Evolutionary conservation across 768 basidiomycete species (phyloP).

Genomic region (Calocybe cyanea): DNA sequence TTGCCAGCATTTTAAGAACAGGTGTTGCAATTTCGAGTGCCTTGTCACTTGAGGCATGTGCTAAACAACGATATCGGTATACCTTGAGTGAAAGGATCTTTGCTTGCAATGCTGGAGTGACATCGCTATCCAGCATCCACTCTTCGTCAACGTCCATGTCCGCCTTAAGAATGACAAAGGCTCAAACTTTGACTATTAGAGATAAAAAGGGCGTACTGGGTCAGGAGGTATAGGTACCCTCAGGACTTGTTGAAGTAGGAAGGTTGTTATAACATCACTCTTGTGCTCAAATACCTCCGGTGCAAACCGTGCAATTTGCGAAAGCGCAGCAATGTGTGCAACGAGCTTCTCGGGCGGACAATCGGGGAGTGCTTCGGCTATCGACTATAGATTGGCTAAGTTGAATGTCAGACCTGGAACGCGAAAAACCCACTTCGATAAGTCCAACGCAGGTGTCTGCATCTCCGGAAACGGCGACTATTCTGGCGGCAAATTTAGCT

Average conservation of each 20-base stretch:
- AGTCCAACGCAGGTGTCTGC: constrained; percentile 48
- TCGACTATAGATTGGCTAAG: constrained; percentile 37
- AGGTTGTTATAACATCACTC: constrained; percentile 70
- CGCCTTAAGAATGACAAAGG: too few relatives aligned
- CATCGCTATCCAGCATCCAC: constrained; percentile 70
- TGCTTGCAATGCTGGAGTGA: constrained; percentile 57
- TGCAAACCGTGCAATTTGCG: constrained; percentile 65
- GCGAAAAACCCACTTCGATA: constrained; percentile 51
- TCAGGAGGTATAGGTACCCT: constrained; percentile 49
- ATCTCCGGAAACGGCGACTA: constrained; percentile 58
- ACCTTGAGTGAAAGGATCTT: constrained; percentile 79
- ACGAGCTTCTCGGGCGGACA: constrained; percentile 50
- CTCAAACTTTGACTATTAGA: constrained; percentile 2
- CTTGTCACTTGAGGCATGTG: constrained; percentile 53
- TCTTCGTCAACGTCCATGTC: constrained; percentile 62
- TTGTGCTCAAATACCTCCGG: constrained; percentile 74
- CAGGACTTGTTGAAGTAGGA: constrained; percentile 67
- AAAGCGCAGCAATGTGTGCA: constrained; percentile 67
- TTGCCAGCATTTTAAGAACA: constrained; percentile 70
- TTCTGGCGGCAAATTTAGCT: constrained; percentile 84
- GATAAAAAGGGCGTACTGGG: constrained; percentile 33
- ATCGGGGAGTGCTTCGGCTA: constrained; percentile 48
- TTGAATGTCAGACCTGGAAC: neutral
- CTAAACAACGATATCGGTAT: constrained; percentile 74
- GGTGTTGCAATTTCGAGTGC: constrained; percentile 70